Evolutionary conservation across 2,329 filamentous ascomycete species (phyloP), one percentile per base, ranked within the genome.

Genomic region (Mycogone perniciosa): DNA sequence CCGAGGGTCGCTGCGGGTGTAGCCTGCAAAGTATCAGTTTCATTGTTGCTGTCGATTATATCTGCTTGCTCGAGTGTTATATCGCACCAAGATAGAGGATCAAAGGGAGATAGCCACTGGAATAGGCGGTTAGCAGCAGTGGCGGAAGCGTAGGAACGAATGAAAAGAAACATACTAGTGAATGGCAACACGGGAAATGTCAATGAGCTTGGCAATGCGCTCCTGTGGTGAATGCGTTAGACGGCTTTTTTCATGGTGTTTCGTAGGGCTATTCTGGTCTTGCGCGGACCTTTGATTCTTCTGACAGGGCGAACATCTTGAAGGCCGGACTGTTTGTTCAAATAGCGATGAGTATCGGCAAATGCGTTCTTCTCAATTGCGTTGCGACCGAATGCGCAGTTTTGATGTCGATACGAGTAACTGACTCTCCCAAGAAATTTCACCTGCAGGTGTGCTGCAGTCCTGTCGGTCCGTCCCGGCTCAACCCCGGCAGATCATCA

Each of bases 161-260:
- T 20, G 29, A 3, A 13, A 11, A 20, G 7, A 46, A 30, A 67
- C 86, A 59, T 82, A 95, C 89, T 97, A 99, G 76, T 99, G 93
- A 66, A 99, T 87, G 54, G 88, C 90, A 64, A 96, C 85, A 65
- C 91, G 84, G 56, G 90, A 93, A 69, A 96, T 76, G 72, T 97
- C 93, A 70, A 99, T 93, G 75, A 97, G 81, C 79, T 91, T 92
- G 66, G 88, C 85, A 73, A 99, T 96, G 79, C 93, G 90, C 85
- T 99, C 93, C 92, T 96, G 63, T 59, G 47, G 29, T 46, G 4
- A 35, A 35, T 20, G 6, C 35, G 37, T 54, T 39, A 56, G 44
- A 35, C 54, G 13, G 52, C 50, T 43, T 35, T 40, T 13, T 34
- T 39, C 39, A 43, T 39, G 42, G 13, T 42, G 33, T 42, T 44